These are phyloP conservation scores for Phyllostachys edulis DNA, from an alignment of 176 grass and related monocot genomes.

Conservation along the genomic window DNA sequence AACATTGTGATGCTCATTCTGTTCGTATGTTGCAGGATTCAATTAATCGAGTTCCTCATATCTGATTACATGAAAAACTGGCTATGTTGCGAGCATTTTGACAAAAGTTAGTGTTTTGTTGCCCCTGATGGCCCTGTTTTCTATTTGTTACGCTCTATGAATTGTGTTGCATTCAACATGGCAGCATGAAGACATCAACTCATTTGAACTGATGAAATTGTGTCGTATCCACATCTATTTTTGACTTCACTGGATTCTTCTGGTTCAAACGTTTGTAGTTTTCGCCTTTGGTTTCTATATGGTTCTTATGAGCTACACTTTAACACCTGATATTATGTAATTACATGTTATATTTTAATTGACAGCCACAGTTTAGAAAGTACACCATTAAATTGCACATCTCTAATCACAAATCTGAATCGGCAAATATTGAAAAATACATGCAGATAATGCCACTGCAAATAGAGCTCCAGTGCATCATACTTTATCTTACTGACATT, in stretches of 20 bases:
- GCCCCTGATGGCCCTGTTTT: background rate
- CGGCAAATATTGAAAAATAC: background rate
- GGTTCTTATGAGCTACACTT: background rate
- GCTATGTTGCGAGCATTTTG: slow-evolving; percentile 59
- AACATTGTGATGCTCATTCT: slow-evolving; percentile 7
- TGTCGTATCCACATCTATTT: background rate
- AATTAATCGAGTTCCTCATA: slow-evolving; percentile 84
- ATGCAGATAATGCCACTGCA: background rate
- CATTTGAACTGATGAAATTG: slow-evolving; percentile 8
- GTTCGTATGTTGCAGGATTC: slow-evolving; percentile 60
- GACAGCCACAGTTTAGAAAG: background rate
- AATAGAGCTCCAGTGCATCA: slow-evolving; percentile 19
- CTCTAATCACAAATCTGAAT: slow-evolving; percentile 22
- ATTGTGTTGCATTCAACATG: slow-evolving; percentile 12
- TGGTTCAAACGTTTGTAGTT: background rate
- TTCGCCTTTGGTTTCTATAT: background rate
- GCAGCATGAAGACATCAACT: background rate
- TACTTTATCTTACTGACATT: slow-evolving; percentile 11
- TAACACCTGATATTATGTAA: background rate
- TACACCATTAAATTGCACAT: background rate
- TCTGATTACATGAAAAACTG: slow-evolving; percentile 66
- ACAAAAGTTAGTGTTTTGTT: slow-evolving; percentile 59
- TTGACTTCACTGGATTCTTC: slow-evolving; percentile 9
- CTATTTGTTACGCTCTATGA: background rate
- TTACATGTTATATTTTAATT: slow-evolving; percentile 12